Evolutionary conservation across 106 monocot species (phyloP).

Genomic region (Dactylorhiza incarnata): DNA sequence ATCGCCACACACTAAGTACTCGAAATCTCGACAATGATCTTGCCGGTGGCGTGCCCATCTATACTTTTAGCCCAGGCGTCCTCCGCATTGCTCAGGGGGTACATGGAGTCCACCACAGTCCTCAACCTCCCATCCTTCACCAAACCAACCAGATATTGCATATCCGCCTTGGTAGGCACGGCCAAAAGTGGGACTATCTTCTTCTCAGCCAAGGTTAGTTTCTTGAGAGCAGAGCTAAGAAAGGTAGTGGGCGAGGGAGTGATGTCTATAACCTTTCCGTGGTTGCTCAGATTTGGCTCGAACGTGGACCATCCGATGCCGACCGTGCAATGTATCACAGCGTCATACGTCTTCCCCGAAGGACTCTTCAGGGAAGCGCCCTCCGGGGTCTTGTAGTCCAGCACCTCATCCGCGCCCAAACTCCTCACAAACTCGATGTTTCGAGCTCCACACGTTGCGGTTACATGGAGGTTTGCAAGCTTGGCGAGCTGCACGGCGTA

Average conservation of each 20-base stretch:
- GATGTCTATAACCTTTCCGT: conserved; percentile 28
- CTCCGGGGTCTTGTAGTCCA: conserved; percentile 40
- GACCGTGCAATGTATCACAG: conserved; percentile 20
- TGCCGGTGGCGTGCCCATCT: conserved; percentile 48
- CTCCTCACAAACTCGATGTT: conserved; percentile 33
- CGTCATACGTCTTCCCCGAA: conserved; percentile 33
- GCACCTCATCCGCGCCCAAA: conserved; percentile 42
- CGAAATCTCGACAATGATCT: conserved; percentile 37
- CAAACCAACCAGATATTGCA: conserved; percentile 25
- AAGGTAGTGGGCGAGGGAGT: conserved; percentile 7
- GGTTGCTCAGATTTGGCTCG: conserved; percentile 17
- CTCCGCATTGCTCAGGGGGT: conserved; percentile 15
- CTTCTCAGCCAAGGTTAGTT: conserved; percentile 22
- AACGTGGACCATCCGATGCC: conserved; percentile 25
- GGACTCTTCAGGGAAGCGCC: conserved; percentile 32
- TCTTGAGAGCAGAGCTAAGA: conserved; percentile 7
- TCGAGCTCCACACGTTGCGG: conserved; percentile 40
- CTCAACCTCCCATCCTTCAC: conserved; percentile 39
- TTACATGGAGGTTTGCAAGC: conserved; percentile 28
- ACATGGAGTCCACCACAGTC: conserved; percentile 35
- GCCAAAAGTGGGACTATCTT: conserved; percentile 17
- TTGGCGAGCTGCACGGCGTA: conserved; percentile 50
- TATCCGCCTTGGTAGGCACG: conserved; percentile 14
- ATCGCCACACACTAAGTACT: no score
- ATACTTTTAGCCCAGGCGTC: conserved; percentile 44